Base-by-base conservation (phyloP, 208 protist genomes). In the Zelonia costaricensis region DNA sequence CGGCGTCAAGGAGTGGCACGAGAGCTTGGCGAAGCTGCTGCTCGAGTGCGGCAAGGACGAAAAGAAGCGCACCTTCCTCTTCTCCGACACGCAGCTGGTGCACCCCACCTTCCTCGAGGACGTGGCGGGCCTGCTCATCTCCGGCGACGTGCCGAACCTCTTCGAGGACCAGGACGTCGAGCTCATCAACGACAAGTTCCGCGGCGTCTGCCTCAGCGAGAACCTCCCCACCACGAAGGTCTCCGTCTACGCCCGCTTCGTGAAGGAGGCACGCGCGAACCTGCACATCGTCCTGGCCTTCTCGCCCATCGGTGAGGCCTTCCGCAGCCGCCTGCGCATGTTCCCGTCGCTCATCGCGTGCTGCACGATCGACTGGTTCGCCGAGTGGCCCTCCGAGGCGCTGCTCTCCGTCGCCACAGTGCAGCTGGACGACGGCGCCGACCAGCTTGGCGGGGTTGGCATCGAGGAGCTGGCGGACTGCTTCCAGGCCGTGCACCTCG, bases 351-450 rank as follows among this genome's bases (percentile, higher is more conserved):
- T 99, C 9, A 95, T 99, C 58, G 98, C 97, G 47, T 99, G 96
- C 77, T 99, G 97, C 74, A 98, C 98, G 23, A 99, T 99, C 62
- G 98, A 99, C 75, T 99, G 97, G 98, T 99, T 99, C 79, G 91
- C 91, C 30, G 84, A 94, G 65, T 99, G 98, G 97, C 97, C 97
- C 13, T 86, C 83, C 8, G 93, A 99, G 73, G 97, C 98, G 43
- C 86, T 99, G 10, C 57, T 80, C 30, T 95, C 89, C 27, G 97
- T 99, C 12, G 96, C 97, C 9, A 67, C 73, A 47, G 93, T 77
- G 27, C 86, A 95, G 60, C 70, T 98, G 42, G 56, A 46, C 48
- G 40, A 62, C 55, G 35, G 31, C 49, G 51, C 36, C 22, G 64
- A 64, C 4, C 44, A 39, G 36, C 45, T 61, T 23, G 61, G 38